Percentiles rank a stretch among this genome's conserved stretches.
phyloP scores from a whole-genome alignment of 1,284 basidiomycete genomes.

The Uromyces viciae-fabae region DNA sequence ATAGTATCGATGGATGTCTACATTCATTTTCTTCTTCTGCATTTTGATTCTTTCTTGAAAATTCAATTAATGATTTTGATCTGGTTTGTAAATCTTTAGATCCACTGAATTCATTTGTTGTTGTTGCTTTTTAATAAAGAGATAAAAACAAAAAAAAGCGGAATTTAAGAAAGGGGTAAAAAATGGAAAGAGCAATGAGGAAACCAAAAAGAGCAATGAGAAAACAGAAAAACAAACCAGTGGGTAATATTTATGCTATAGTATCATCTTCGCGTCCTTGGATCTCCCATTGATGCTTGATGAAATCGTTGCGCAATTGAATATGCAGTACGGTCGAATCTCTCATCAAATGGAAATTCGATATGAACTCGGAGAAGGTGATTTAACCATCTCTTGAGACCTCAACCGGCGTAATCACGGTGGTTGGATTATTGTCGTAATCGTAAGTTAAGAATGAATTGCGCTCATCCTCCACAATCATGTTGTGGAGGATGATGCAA shows the following conservation, averaged over 20 bases:
- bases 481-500: constrained; percentile 31
- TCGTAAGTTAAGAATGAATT: not conserved
- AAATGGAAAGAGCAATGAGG: no score
- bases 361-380: not conserved
- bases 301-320: not conserved
- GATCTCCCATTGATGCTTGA: not conserved
- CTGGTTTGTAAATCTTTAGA: constrained; percentile 74
- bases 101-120: no score
- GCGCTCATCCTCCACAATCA: constrained; percentile 4
- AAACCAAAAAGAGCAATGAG: no score
- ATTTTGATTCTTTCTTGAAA: constrained; percentile 57
- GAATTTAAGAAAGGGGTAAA: no score
- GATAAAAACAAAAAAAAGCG: no score
- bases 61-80: constrained; percentile 74
- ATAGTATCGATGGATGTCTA: constrained; percentile 68
- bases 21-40: no score
- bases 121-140: no score
- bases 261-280: not conserved
- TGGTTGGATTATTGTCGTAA: not conserved
- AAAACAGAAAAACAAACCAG: no score
- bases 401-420: not conserved
- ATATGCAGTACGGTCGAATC: not conserved
- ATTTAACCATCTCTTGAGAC: no score
- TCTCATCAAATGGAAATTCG: not conserved
- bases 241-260: no score